Base-by-base conservation (phyloP, 2,329 filamentous ascomycete genomes). In the Fusarium veterinarium region DNA sequence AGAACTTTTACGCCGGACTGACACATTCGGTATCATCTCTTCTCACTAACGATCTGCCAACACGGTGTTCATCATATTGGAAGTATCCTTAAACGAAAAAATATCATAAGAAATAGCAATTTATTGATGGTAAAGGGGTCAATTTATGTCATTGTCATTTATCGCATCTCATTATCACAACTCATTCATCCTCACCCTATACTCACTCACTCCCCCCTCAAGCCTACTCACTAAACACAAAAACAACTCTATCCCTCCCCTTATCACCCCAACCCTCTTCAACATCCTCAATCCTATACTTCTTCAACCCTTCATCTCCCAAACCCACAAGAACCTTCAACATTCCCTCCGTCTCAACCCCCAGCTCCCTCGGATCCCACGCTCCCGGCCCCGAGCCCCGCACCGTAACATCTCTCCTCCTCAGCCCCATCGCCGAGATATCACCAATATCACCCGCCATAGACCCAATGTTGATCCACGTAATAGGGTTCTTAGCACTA, bases 391-490 rank as follows among this genome's bases (percentile, higher is more conserved):
- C 86, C 0, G 85, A 78, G 0, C 86, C 86, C 14, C 84, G 76
- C 35, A 88, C 72, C 3, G 84, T 86, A 8, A 90, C 78, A 57
- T 87, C 81, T 73, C 86, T 86, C 28, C 83, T 83, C 65, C 88
- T 79, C 67, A 90, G 75, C 11, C 86, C 71, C 8, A 81, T 79
- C 0, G 83, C 82, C 37, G 85, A 83, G 14, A 89, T 75, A 11
- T 75, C 67, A 2, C 84, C 79, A 4, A 82, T 80, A 25, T 79
- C 77, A 14, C 80, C 80, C 0, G 83, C 83, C 46, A 89, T 73
- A 2, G 80, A 78, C 9, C 88, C 88, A 60, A 90, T 86, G 57
- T 86, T 84, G 16, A 90, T 84, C 75, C 86, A 89, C 64, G 88
- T 86, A 30, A 88, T 81, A 0, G 85, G 81, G n/a, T 80, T 82